Conservation (phyloP, 2,329 filamentous ascomycete genomes). For the Apiospora marii region DNA sequence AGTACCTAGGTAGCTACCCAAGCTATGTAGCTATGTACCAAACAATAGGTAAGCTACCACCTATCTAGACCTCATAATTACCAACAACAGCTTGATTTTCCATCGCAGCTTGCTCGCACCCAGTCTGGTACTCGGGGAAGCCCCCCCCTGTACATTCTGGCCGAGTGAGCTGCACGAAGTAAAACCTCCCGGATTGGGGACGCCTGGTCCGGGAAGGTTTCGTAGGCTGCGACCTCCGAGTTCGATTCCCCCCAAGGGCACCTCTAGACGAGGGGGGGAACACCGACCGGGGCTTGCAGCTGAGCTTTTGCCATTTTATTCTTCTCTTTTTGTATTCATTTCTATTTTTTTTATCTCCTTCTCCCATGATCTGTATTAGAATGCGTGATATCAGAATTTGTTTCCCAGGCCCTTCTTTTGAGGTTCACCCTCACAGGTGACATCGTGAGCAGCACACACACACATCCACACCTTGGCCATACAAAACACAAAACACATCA, state of each 20-base stretch:
- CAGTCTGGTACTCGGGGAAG: background rate
- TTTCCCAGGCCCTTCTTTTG: background rate
- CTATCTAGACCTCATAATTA: background rate
- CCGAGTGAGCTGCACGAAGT: background rate
- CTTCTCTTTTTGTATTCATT: background rate
- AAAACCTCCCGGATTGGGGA: background rate
- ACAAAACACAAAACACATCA: background rate
- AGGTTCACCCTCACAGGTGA: background rate
- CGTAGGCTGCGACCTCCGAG: conserved; percentile 3
- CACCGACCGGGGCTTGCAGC: background rate
- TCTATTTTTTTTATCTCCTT: background rate
- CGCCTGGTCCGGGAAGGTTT: background rate
- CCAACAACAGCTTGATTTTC: background rate
- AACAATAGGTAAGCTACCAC: background rate
- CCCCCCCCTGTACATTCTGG: background rate
- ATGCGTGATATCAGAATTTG: too few relatives aligned
- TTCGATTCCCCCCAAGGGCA: background rate
- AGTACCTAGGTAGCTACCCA: background rate
- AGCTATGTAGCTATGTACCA: too few relatives aligned
- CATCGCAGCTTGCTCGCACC: background rate
- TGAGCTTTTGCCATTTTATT: background rate
- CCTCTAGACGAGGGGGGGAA: background rate
- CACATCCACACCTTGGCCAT: background rate
- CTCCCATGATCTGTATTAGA: too few relatives aligned
- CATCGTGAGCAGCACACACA: background rate